A percentile compares a stretch with the other conserved stretches of the same genome.
phyloP scores from a whole-genome alignment of 1,284 basidiomycete species.

The Psilocybe mexicana region DNA sequence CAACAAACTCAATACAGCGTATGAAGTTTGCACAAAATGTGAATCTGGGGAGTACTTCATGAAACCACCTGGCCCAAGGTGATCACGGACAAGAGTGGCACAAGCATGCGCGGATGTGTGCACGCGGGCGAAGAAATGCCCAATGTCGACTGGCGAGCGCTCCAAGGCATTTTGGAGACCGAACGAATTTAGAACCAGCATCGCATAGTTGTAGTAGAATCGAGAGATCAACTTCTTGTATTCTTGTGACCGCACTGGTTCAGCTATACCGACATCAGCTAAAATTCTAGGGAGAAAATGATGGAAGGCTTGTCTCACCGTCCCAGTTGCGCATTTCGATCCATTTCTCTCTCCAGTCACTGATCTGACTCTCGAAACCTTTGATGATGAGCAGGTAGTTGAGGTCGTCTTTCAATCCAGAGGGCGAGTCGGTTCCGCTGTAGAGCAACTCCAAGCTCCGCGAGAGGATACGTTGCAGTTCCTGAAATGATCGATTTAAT shows the following conservation, averaged over 20 bases:
- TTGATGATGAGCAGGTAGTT: conserved; percentile 86
- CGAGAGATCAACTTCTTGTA: conserved; percentile 59
- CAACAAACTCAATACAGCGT: conserved; percentile 83
- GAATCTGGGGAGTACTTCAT: conserved; percentile 89
- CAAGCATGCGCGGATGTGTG: conserved; percentile 75
- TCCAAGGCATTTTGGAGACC: conserved; percentile 93
- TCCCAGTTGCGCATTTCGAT: conserved; percentile 31
- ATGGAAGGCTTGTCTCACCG: conserved; percentile 25
- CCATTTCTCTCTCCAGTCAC: conserved; percentile 72
- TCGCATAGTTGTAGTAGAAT: conserved; percentile 85
- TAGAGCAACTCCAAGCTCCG: conserved; percentile 90
- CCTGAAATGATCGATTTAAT: conserved; percentile 41
- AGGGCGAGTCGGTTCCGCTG: conserved; percentile 78
- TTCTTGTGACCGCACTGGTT: conserved; percentile 30
- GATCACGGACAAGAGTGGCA: conserved; percentile 71
- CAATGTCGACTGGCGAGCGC: conserved; percentile 69
- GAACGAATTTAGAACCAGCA: conserved; percentile 90
- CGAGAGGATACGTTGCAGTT: conserved; percentile 85
- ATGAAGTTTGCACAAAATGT: conserved; percentile 89
- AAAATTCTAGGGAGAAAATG: neutral
- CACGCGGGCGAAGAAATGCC: conserved; percentile 85
- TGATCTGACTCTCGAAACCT: conserved; percentile 81
- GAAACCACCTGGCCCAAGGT: conserved; percentile 74
- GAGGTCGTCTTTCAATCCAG: conserved; percentile 84
- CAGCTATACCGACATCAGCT: conserved; percentile 25